Evolutionary conservation across 129 eudicot genomes (phyloP), one percentile per base, ranked within the genome.

Genomic region (Escallonia rubra): DNA sequence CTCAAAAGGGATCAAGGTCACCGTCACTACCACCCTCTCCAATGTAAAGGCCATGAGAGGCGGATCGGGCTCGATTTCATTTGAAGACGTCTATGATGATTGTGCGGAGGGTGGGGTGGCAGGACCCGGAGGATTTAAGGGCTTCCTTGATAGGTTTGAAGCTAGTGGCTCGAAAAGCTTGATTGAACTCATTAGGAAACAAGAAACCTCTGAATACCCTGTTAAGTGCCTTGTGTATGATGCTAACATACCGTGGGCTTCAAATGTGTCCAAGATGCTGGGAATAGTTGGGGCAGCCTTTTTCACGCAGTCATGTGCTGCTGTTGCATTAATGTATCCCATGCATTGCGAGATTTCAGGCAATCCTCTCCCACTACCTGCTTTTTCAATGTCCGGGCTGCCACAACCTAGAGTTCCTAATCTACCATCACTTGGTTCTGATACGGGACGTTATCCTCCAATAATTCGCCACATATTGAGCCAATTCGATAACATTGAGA

Each of bases 261-360:
- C 63, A n/a, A 58, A 38, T 39, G 61, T 82, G 14, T 78, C 87
- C 12, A 63, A 57, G 47, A 34, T 78, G 41, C 16, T 74, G 3
- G 78, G 64, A 34, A 48, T 82, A 49, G 46, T 65, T 2, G 59
- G 68, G 10, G 87, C 83, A 10, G 83, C 83, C 40, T 78, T 82
- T 63, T 82, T 78, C 39, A 78, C 87, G 2, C 87, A 82, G 56
- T 71, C 87, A 4, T 82, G 87, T 74, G 78, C 87, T 43, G 62
- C 76, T 41, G 41, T 74, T 41, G 70, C 81, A 13, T 61, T 66
- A 55, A 78, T 61, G 65, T 78, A 82, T 39, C 83, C 78, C 3
- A 65, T 78, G 83, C 66, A 70, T 50, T 59, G 69, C 3, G 83
- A 78, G 4, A 13, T 66, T 11, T 55, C 46, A 1, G 73, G 64